A percentile compares a stretch with the other conserved stretches of the same genome.
phyloP scores from a whole-genome alignment of 257 asterid species.

The Eustoma russellianum region DNA sequence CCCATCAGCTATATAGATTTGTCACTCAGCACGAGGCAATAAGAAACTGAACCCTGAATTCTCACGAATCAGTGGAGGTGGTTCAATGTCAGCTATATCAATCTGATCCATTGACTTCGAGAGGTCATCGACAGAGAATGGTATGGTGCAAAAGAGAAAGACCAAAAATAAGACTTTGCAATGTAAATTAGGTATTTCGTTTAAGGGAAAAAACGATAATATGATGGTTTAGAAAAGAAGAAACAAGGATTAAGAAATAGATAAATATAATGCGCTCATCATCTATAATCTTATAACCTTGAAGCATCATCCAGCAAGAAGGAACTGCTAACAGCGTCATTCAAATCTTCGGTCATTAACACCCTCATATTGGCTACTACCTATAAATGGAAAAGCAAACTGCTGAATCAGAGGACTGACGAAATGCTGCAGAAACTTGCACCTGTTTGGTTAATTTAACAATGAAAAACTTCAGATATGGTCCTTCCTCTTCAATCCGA shows the following conservation, averaged over 20 bases:
- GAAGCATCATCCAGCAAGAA: conserved; percentile 97
- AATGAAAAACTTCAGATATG: too few species aligned
- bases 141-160: conserved; percentile 60
- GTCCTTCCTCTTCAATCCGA: too few species aligned
- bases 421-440: too few species aligned
- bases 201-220: background rate
- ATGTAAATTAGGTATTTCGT: conserved; percentile 1
- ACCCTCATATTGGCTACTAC: conserved; percentile 85
- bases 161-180: background rate
- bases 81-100: conserved; percentile 83
- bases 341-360: conserved; percentile 94
- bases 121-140: conserved; percentile 95
- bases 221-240: conserved; percentile 4
- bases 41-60: conserved; percentile 95
- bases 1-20: too few species aligned
- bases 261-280: background rate
- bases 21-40: conserved; percentile 53
- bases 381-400: conserved; percentile 21
- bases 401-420: too few species aligned
- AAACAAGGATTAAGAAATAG: background rate
- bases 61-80: conserved; percentile 97
- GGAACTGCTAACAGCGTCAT: conserved; percentile 96
- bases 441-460: too few species aligned
- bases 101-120: conserved; percentile 91
- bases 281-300: conserved; percentile 40